Percentiles rank a stretch among this genome's conserved stretches.
Evolutionary conservation across 2,329 filamentous ascomycete genomes (phyloP).

Genomic region (Pyricularia grisea): DNA sequence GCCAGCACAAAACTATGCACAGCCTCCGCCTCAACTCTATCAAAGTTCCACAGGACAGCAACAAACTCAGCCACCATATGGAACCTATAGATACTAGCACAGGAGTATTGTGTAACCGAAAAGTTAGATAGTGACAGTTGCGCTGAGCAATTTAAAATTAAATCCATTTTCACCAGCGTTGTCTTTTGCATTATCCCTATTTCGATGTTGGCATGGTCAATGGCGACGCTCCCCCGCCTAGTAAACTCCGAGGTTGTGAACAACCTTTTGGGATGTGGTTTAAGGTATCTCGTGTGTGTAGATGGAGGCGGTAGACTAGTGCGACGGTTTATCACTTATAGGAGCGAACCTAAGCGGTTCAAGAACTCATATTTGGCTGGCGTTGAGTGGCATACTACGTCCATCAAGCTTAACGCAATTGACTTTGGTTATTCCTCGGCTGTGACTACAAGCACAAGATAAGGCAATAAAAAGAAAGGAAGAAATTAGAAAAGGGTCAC

Average conservation of each 20-base stretch:
- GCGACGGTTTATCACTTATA: not conserved
- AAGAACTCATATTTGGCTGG: no score
- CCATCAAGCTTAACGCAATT: not conserved
- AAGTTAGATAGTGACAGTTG: not conserved
- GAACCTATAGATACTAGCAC: conserved; percentile 11
- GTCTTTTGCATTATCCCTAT: not conserved
- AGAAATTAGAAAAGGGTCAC: not conserved
- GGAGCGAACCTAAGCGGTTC: not conserved
- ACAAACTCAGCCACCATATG: conserved; percentile 4
- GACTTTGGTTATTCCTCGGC: not conserved
- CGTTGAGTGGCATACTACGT: not conserved
- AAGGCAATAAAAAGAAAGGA: not conserved
- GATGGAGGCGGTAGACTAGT: not conserved
- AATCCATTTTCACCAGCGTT: not conserved
- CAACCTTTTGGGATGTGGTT: not conserved
- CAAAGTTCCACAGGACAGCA: conserved; percentile 7
- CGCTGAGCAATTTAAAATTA: not conserved
- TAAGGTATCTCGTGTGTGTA: not conserved
- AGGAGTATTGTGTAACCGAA: not conserved
- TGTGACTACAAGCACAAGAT: not conserved
- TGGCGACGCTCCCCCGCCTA: not conserved
- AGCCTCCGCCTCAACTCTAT: conserved; percentile 4
- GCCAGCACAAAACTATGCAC: conserved; percentile 3
- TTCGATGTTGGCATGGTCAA: not conserved
- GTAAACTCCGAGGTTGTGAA: not conserved